Percentiles rank a stretch among this genome's conserved stretches.
These are phyloP conservation scores for Claviceps africana DNA, from an alignment of 2,329 filamentous ascomycete genomes.

Conservation along the genomic window DNA sequence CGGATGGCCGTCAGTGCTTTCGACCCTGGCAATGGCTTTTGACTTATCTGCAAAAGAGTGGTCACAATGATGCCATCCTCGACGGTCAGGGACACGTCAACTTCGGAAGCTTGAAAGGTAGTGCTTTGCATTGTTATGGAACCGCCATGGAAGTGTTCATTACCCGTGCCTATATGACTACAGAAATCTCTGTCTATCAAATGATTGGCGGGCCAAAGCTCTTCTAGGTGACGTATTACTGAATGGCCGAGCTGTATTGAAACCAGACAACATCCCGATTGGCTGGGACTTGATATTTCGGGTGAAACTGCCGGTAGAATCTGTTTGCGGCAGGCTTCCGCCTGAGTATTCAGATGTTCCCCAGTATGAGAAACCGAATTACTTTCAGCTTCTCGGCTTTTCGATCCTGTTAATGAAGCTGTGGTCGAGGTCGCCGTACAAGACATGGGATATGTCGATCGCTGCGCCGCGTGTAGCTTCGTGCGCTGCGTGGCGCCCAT, in stretches of 20 bases:
- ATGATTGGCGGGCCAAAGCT: conserved; percentile 31
- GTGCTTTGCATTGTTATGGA: not conserved
- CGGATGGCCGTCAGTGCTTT: conserved; percentile 32
- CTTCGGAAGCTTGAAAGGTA: conserved; percentile 35
- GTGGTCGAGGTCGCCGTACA: not conserved
- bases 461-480: not conserved
- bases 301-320: conserved; percentile 7
- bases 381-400: not conserved
- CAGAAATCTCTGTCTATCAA: conserved; percentile 48
- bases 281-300: conserved; percentile 5
- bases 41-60: conserved; percentile 57
- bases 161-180: conserved; percentile 10
- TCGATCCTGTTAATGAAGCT: not conserved
- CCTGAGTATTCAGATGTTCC: not conserved
- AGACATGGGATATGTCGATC: not conserved
- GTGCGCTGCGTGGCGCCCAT: not conserved
- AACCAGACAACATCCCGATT: conserved; percentile 29
- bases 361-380: not conserved
- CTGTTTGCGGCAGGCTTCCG: not conserved
- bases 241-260: conserved; percentile 33
- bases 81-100: conserved; percentile 61
- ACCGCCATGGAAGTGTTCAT: conserved; percentile 17
- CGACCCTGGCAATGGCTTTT: conserved; percentile 47
- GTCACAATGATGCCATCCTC: conserved; percentile 55
- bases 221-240: conserved; percentile 36